Conservation (phyloP, 2,329 filamentous ascomycete genomes). For the Diplodia corticola region DNA sequence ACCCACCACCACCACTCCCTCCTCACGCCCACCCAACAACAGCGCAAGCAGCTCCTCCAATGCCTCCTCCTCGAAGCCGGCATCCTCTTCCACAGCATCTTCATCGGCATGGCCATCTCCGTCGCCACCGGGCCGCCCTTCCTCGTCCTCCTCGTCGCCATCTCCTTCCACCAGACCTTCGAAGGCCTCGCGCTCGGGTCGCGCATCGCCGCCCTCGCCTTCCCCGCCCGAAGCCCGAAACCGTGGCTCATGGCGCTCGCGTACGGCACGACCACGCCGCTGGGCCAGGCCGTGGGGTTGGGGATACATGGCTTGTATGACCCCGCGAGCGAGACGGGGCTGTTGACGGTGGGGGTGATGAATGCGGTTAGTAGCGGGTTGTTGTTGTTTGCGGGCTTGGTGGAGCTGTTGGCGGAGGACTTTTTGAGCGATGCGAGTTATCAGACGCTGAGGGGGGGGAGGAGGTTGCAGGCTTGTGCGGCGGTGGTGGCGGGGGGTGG, state of each 20-base stretch:
- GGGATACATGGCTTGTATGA: slow-evolving; percentile 54
- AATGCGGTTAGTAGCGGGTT: slow-evolving; percentile 52
- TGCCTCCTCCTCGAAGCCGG: slow-evolving; percentile 75
- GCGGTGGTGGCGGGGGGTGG: slow-evolving; percentile 61
- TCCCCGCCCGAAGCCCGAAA: slow-evolving; percentile 69
- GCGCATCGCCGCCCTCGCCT: slow-evolving; percentile 68
- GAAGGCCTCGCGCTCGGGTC: slow-evolving; percentile 69
- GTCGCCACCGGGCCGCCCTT: slow-evolving; percentile 67
- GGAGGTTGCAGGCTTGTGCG: slow-evolving; percentile 61
- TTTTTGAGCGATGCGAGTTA: slow-evolving; percentile 66
- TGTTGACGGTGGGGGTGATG: slow-evolving; percentile 53
- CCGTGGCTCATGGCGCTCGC: slow-evolving; percentile 71
- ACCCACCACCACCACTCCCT: background rate
- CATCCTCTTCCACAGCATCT: slow-evolving; percentile 77
- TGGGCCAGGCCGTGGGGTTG: slow-evolving; percentile 53
- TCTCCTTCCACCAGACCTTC: slow-evolving; percentile 71
- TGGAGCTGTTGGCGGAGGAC: slow-evolving; percentile 53
- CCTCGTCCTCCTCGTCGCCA: slow-evolving; percentile 66
- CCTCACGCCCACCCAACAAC: slow-evolving; percentile 29
- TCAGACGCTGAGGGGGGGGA: slow-evolving; percentile 56
- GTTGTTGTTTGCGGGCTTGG: slow-evolving; percentile 52
- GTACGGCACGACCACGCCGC: slow-evolving; percentile 59
- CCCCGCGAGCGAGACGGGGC: slow-evolving; percentile 48
- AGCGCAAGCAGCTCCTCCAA: slow-evolving; percentile 68
- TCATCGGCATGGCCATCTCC: slow-evolving; percentile 71